phyloP scores from a whole-genome alignment of 306 rosid species.

The Dryas alaskensis region DNA sequence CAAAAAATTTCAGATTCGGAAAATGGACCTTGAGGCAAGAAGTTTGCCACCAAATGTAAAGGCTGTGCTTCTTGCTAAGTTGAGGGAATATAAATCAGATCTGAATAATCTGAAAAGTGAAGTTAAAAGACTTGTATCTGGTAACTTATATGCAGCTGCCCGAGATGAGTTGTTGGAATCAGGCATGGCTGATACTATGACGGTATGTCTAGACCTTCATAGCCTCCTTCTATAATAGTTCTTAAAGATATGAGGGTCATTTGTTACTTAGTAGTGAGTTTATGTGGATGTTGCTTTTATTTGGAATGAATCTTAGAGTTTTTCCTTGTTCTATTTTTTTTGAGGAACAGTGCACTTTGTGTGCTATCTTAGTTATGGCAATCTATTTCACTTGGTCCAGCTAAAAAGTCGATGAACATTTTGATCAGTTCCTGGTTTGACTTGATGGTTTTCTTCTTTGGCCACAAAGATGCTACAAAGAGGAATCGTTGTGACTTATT shows the following conservation, averaged over 20 bases:
- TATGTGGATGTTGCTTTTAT: background rate
- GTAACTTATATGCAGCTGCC: slow-evolving; percentile 67
- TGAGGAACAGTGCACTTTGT: background rate
- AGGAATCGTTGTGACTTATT: background rate
- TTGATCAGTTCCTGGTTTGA: slow-evolving; percentile 7
- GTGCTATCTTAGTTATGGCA: background rate
- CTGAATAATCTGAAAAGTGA: slow-evolving; percentile 83
- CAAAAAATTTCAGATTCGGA: slow-evolving; percentile 54
- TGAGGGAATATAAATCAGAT: slow-evolving; percentile 95
- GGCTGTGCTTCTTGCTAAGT: slow-evolving; percentile 80
- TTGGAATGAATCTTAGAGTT: background rate
- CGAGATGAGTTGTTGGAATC: slow-evolving; percentile 92
- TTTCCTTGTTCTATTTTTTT: background rate
- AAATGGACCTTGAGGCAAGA: slow-evolving; percentile 96
- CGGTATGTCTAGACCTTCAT: slow-evolving; percentile 44
- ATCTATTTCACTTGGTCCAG: background rate
- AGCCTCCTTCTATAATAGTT: background rate
- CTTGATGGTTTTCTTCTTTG: background rate
- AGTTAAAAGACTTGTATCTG: slow-evolving; percentile 69
- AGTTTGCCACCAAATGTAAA: slow-evolving; percentile 83
- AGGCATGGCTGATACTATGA: slow-evolving; percentile 89
- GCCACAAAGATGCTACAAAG: background rate
- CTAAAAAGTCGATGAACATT: background rate
- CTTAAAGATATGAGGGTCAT: background rate
- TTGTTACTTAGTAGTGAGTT: background rate